A percentile compares a stretch with the other conserved stretches of the same genome.
Conservation (phyloP, 495 filamentous ascomycete species). For the Letharia columbiana region DNA sequence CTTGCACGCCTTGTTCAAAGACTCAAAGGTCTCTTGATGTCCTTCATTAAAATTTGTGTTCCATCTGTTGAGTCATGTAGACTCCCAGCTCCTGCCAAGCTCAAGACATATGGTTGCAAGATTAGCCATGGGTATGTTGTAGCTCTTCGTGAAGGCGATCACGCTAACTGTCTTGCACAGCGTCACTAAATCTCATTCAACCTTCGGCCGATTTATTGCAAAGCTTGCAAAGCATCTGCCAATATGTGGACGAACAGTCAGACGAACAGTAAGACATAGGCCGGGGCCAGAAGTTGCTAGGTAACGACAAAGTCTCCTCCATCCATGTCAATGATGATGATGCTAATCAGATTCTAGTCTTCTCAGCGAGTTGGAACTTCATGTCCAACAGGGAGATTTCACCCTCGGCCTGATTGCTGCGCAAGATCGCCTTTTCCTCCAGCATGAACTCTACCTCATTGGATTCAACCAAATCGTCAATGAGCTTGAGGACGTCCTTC, state of each 20-base stretch:
- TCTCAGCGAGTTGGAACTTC: constrained; percentile 20
- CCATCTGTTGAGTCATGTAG: constrained; percentile 3
- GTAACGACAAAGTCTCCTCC: background rate
- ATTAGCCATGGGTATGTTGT: constrained; percentile 3
- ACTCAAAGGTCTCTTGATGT: constrained; percentile 23
- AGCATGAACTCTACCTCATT: constrained; percentile 13
- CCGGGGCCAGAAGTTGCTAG: constrained; percentile 1
- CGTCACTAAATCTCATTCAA: background rate
- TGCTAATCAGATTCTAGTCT: constrained; percentile 15
- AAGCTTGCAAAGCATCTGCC: background rate
- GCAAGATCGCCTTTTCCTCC: constrained; percentile 23
- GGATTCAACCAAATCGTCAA: constrained; percentile 11
- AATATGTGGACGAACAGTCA: background rate
- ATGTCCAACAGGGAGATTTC: constrained; percentile 1
- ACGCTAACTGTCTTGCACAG: constrained; percentile 1
- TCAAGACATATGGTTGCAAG: constrained; percentile 11
- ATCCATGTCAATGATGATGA: background rate
- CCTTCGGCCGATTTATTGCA: background rate
- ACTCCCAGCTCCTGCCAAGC: background rate
- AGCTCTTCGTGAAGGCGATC: constrained; percentile 1
- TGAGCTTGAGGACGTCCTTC: constrained; percentile 15
- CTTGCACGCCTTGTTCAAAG: constrained; percentile 23
- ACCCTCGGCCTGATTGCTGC: constrained; percentile 15
- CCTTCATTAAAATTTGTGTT: constrained; percentile 7
- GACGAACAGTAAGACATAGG: background rate